Evolutionary conservation across 192 early-diverging fungal species (phyloP), one percentile per base, ranked within the genome.

Genomic region (Lunasporangiospora selenospora): DNA sequence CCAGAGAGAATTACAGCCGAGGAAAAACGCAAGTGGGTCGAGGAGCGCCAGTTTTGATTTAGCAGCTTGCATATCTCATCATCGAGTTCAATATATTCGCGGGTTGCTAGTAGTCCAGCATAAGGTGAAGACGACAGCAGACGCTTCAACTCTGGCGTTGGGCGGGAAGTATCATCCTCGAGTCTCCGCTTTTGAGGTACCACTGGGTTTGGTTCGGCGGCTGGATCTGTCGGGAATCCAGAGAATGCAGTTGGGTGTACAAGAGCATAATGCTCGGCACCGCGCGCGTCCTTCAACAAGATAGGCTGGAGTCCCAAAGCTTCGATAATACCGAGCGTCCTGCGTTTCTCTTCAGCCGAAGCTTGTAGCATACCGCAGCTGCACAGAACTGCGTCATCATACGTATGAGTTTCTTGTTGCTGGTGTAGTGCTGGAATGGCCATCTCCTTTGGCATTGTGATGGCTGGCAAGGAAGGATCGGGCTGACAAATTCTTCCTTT

Each of bases 51-150:
- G 43, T 58, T 41, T 32, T 31, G 45, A 55, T 62, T 70, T 6
- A 70, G 27, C 19, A 70, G 24, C n/a, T 58, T 43, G 37, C 66
- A 70, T 16, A 61, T 43, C 6, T 70, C 58, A 13, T 45, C 51
- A 13, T 12, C 50, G 13, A 70, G 40, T 30, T 60, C 58, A 18
- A 56, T 12, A 32, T 55, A 70, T 13, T 15, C 29, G 1, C 58
- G 50, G 11, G 42, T 26, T 18, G 19, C 37, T 13, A 70, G 45
- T 36, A 23, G 32, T 39, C 44, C 45, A 13, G 57, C 50, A 54
- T 61, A 61, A 2, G 66, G 66, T 4, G 58, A 54, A 10, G 37
- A 54, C 8, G 59, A 63, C 2, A 55, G 36, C 27, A 65, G 27
- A 43, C 56, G 32, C 43, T 54, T 19, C 45, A 56, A 33, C 56